Evolutionary conservation across 1,284 basidiomycete species (phyloP), one percentile per base, ranked within the genome.

Genomic region (Boletus chippewaensis): DNA sequence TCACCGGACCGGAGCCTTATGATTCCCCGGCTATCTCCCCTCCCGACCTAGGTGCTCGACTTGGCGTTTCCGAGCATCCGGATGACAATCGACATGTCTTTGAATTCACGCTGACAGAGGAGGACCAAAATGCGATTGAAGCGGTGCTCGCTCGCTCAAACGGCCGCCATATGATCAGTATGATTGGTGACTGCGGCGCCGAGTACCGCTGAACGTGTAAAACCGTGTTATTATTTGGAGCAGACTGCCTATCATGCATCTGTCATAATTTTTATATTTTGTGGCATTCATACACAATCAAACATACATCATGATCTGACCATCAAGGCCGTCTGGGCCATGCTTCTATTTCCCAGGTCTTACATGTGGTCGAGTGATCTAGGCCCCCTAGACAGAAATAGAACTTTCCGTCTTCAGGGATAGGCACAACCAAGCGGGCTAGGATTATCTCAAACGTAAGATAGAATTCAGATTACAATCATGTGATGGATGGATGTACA

Each of bases 181-280:
- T 71, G 15, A 81, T 91, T 53, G 87, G 87, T 5, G 88, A 91
- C 63, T 90, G 87, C 66, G 88, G 88, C 35, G 83, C 83, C 18
- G 87, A 91, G 70, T 91, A 91, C 68, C 81, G 87, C 40, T 81
- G 55, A 71, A 11, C 20, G 9, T 10, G n/a, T 5, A 28, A n/a
- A 6, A 35, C 6, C 3, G 18, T 20, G 12, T 2, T 11, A 20
- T 29, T 26, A 18, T 45, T 36, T 22, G 16, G 29, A 38, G 32
- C 22, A 20, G 45, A 53, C 12, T 16, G 15, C n/a, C 13, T 6
- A 31, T 28, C 31, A 26, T 18, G 28, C 28, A 4, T 26, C 18
- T 28, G 35, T 50, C 9, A 20, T 26, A 20, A 39, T 50, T 28
- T 8, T 6, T 26, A 18, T 13, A 29, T 26, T 26, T 22, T 15